phyloP scores from a whole-genome alignment of 2,329 filamentous ascomycete genomes.

The Celoporthe dispersa region DNA sequence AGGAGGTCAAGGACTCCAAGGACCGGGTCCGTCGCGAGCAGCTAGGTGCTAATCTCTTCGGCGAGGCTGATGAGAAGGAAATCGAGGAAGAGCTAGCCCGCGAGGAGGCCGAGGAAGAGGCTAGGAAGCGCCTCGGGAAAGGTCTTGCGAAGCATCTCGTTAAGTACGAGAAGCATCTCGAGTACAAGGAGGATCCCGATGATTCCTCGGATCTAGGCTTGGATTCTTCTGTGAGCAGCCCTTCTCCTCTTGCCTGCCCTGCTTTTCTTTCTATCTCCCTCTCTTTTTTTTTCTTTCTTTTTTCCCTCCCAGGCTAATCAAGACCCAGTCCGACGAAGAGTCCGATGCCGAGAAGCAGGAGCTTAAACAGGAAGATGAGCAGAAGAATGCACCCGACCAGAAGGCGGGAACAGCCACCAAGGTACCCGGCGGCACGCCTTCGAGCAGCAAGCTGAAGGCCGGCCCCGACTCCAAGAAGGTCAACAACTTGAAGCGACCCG shows the following conservation, averaged over 20 bases:
- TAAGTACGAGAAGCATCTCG: constrained; percentile 83
- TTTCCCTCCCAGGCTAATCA: constrained; percentile 32
- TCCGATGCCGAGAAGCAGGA: constrained; percentile 60
- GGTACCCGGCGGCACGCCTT: constrained; percentile 63
- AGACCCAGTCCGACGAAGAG: constrained; percentile 53
- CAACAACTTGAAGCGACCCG: constrained; percentile 77
- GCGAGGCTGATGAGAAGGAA: constrained; percentile 69
- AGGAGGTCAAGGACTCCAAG: constrained; percentile 74
- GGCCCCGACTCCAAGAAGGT: constrained; percentile 56
- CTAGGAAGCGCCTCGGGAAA: constrained; percentile 74
- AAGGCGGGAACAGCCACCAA: constrained; percentile 65
- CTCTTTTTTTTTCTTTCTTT: too few species aligned
- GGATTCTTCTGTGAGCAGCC: constrained; percentile 40
- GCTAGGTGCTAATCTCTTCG: constrained; percentile 84
- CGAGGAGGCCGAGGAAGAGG: constrained; percentile 68
- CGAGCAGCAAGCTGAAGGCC: constrained; percentile 47
- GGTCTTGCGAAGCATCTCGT: constrained; percentile 78
- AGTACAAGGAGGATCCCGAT: constrained; percentile 73
- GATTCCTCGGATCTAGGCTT: constrained; percentile 43
- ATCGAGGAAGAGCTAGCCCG: constrained; percentile 77
- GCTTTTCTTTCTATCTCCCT: not conserved
- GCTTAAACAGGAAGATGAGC: constrained; percentile 54
- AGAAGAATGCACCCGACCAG: constrained; percentile 47
- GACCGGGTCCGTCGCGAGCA: constrained; percentile 79
- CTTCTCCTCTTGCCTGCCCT: not conserved